A percentile compares a stretch with the other conserved stretches of the same genome.
These are phyloP conservation scores for Discostella stelligeroides DNA, from an alignment of 108 stramenopile species.

Conservation along the genomic window DNA sequence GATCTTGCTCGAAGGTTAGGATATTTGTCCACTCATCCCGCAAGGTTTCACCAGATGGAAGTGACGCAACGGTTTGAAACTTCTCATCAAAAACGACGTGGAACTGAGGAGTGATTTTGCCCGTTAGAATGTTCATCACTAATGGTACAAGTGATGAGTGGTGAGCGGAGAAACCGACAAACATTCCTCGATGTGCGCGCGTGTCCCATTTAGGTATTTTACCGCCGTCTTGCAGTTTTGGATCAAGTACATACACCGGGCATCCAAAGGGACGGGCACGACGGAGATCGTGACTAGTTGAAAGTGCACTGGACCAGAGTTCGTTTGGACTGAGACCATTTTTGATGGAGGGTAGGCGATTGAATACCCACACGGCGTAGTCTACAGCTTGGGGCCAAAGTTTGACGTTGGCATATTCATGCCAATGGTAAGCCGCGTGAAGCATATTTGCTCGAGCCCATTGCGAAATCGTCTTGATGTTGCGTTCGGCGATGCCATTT, in stretches of 20 bases:
- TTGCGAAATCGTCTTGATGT: slow-evolving; percentile 43
- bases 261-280: slow-evolving; percentile 45
- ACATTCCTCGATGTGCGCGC: slow-evolving; percentile 41
- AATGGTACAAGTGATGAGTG: slow-evolving; percentile 48
- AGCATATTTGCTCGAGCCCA: slow-evolving; percentile 56
- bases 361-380: slow-evolving; percentile 50
- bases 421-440: slow-evolving; percentile 55
- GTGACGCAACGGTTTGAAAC: no score
- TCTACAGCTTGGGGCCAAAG: slow-evolving; percentile 50
- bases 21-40: not conserved
- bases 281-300: slow-evolving; percentile 1
- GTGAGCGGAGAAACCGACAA: slow-evolving; percentile 38
- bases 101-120: slow-evolving; percentile 52
- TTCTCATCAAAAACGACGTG: slow-evolving; percentile 60
- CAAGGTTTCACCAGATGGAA: not conserved
- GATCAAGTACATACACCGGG: slow-evolving; percentile 54
- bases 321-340: slow-evolving; percentile 39
- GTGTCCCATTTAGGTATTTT: slow-evolving; percentile 53
- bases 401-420: slow-evolving; percentile 21
- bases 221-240: slow-evolving; percentile 39
- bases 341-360: slow-evolving; percentile 35
- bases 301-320: slow-evolving; percentile 11
- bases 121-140: slow-evolving; percentile 46
- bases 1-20: not conserved
- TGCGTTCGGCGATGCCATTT: slow-evolving; percentile 55